Evolutionary conservation across 2,329 filamentous ascomycete genomes (phyloP).

Genomic region (Exophiala sideris): DNA sequence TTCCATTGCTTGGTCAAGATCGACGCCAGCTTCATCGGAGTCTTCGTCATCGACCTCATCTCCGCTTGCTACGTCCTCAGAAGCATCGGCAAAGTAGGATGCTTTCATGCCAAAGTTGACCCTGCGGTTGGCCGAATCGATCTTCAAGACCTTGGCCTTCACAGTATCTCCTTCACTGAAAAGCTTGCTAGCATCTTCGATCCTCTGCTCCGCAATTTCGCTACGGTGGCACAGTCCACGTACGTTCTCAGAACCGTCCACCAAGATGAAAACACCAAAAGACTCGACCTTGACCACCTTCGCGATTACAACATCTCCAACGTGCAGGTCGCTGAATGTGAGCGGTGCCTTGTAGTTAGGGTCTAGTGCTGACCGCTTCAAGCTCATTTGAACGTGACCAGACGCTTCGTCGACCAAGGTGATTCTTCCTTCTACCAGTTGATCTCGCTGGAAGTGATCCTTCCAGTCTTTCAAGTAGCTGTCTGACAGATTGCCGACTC

Average conservation of each 20-base stretch:
- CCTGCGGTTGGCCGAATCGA: slow-evolving; percentile 70
- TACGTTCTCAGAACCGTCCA: slow-evolving; percentile 82
- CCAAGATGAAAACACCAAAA: slow-evolving; percentile 88
- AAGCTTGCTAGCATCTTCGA: slow-evolving; percentile 81
- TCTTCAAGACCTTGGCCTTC: slow-evolving; percentile 80
- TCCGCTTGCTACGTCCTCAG: slow-evolving; percentile 46
- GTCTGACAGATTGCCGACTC: slow-evolving; percentile 85
- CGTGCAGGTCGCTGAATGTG: slow-evolving; percentile 72
- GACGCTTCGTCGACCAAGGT: slow-evolving; percentile 65
- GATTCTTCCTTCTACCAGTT: slow-evolving; percentile 85
- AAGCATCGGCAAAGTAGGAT: slow-evolving; percentile 72
- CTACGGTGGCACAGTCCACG: slow-evolving; percentile 90
- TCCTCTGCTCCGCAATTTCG: slow-evolving; percentile 80
- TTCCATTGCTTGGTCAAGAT: slow-evolving; percentile 32
- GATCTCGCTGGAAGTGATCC: slow-evolving; percentile 77
- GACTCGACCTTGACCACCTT: slow-evolving; percentile 92
- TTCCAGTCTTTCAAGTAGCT: slow-evolving; percentile 95
- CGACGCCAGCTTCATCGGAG: slow-evolving; percentile 35
- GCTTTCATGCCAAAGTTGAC: slow-evolving; percentile 92
- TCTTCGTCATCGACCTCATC: slow-evolving; percentile 37
- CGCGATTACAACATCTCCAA: slow-evolving; percentile 79
- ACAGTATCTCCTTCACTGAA: slow-evolving; percentile 90
- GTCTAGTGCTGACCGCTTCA: slow-evolving; percentile 82
- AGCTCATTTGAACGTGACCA: slow-evolving; percentile 75
- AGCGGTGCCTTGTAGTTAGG: slow-evolving; percentile 70